A percentile compares a stretch with the other conserved stretches of the same genome.
Conservation (phyloP, 768 basidiomycete species). For the Dacryopinax primogenitus region DNA sequence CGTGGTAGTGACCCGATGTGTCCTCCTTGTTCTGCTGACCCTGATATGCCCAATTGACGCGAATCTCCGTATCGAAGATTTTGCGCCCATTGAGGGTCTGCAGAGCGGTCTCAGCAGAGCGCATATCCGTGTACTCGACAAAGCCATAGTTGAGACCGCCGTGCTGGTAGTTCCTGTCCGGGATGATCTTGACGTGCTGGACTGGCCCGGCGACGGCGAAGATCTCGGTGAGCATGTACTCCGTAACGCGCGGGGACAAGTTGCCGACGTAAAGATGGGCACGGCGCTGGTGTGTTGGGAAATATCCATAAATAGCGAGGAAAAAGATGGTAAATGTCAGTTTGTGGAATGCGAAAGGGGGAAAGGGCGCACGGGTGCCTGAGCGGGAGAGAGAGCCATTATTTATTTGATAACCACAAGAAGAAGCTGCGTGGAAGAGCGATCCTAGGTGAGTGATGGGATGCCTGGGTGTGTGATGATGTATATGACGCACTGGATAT, state of each 20-base stretch:
- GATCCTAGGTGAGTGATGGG: neutral
- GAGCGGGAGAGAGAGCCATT: slow-evolving; percentile 16
- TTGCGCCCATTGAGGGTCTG: slow-evolving; percentile 97
- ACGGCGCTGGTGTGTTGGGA: no score
- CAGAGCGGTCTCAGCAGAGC: slow-evolving; percentile 95
- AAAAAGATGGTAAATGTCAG: neutral
- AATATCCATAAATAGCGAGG: no score
- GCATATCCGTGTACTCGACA: slow-evolving; percentile 98
- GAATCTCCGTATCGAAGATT: slow-evolving; percentile 98
- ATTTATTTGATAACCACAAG: no score
- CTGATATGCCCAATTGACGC: slow-evolving; percentile 99
- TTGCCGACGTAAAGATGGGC: slow-evolving; percentile 99
- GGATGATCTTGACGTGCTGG: slow-evolving; percentile 99
- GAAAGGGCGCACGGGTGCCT: slow-evolving; percentile 17
- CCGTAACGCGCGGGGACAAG: slow-evolving; percentile 91
- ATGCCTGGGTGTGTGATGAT: neutral
- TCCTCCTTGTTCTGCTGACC: slow-evolving; percentile 98
- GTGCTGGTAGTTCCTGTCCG: slow-evolving; percentile 97
- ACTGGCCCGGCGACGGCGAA: slow-evolving; percentile 95
- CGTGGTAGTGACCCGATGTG: slow-evolving; percentile 92
- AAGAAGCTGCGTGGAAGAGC: neutral
- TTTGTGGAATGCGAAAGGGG: neutral
- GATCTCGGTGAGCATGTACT: slow-evolving; percentile 98
- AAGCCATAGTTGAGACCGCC: slow-evolving; percentile 99
- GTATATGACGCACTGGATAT: no score